Evolutionary conservation across 495 filamentous ascomycete genomes (phyloP).

Genomic region (Lentithecium fluviatile): DNA sequence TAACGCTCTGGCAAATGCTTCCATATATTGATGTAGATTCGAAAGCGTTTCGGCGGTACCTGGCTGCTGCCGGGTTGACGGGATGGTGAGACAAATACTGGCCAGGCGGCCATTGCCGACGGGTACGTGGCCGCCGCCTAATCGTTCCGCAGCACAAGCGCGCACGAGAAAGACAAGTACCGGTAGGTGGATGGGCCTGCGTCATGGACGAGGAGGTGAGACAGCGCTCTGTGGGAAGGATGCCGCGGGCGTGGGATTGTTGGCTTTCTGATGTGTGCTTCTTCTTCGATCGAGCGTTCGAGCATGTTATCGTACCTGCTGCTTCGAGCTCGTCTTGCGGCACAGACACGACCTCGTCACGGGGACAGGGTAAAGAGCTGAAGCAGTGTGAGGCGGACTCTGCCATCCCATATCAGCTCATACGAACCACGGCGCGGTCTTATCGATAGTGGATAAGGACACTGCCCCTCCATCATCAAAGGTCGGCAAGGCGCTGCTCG

Average conservation of each 20-base stretch:
- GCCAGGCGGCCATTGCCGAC: too few relatives aligned
- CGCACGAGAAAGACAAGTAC: background rate
- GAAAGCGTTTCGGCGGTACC: too few relatives aligned
- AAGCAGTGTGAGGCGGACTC: background rate
- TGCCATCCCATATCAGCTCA: slow-evolving; percentile 5
- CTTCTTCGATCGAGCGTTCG: too few relatives aligned
- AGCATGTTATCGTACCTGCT: too few relatives aligned
- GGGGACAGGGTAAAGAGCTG: too few relatives aligned
- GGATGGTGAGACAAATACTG: slow-evolving; percentile 10
- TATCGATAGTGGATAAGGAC: slow-evolving; percentile 14
- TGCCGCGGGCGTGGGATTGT: too few relatives aligned
- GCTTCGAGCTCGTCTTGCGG: too few relatives aligned
- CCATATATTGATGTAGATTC: too few relatives aligned
- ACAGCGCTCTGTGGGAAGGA: background rate
- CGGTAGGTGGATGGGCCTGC: background rate
- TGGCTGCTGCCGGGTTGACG: background rate
- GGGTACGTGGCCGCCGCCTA: slow-evolving; percentile 28
- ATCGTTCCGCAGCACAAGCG: slow-evolving; percentile 9
- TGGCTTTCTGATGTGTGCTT: too few relatives aligned
- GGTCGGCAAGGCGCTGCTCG: background rate
- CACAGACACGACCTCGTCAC: too few relatives aligned
- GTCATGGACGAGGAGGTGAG: background rate
- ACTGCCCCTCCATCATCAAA: slow-evolving; percentile 6
- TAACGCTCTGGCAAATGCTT: too few relatives aligned
- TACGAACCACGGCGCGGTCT: slow-evolving; percentile 1